Evolutionary conservation across 164 flowering plant species (phyloP).

Genomic region (Echeveria elegans): DNA sequence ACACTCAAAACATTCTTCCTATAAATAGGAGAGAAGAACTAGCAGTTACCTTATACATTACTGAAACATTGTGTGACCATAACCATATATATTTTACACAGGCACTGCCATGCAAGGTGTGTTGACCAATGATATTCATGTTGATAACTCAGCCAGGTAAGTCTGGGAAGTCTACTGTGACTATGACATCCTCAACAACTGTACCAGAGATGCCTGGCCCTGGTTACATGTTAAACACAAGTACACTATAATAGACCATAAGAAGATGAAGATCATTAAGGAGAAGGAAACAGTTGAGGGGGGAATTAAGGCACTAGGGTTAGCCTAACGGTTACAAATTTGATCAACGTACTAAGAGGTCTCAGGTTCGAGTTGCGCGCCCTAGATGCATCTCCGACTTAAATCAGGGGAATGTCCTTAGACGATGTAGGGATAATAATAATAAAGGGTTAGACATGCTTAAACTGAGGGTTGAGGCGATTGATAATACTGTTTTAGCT

Average conservation of each 20-base stretch:
- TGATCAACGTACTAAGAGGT: no score
- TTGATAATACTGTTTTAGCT: constrained; percentile 14
- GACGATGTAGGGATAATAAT: no score
- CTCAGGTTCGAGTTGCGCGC: no score
- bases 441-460: constrained; percentile 20
- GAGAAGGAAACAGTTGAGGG: constrained; percentile 21
- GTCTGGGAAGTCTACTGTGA: neutral
- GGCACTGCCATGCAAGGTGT: neutral
- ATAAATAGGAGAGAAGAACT: no score
- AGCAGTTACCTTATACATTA: no score
- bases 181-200: neutral
- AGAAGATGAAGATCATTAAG: constrained; percentile 19
- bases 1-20: no score
- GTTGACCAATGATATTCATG: neutral
- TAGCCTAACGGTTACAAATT: no score
- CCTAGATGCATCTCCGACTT: no score
- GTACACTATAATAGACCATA: constrained; percentile 15
- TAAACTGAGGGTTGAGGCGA: constrained; percentile 13
- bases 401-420: no score
- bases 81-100: no score
- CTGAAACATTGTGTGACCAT: neutral
- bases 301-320: constrained; percentile 19
- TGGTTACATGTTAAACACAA: constrained; percentile 9
- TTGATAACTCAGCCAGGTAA: neutral
- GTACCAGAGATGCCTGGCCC: neutral